Base-by-base conservation (phyloP, 1,284 basidiomycete genomes). In the Paramarasmius palmivorus region DNA sequence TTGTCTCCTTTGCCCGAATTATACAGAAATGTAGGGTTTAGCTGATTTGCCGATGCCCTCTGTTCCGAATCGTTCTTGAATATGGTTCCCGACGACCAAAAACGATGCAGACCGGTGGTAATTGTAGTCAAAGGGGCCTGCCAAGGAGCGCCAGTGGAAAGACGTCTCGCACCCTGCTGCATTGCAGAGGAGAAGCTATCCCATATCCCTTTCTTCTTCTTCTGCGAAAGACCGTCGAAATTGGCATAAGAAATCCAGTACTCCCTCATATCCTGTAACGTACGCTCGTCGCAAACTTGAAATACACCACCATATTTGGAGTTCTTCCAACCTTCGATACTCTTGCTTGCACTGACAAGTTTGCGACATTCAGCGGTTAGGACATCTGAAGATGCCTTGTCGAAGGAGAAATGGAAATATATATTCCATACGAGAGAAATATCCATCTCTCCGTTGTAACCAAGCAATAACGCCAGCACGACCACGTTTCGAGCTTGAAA, bases 381-480 rank as follows among this genome's bases (percentile, higher is more conserved):
- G n/a, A 73, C 47, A 1, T 63, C 54, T 7, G 72, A 63, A 0
- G 81, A 71, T 0, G 49, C 45, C 35, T 72, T 59, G 63, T 84
- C 77, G 37, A 87, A 59, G 50, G 74, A 70, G 50, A 84, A 65
- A 61, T 86, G 79, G 58, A 77, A 84, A 61, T 78, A 83, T 19
- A 84, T 79, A 49, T 81, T 75, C 83, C 83, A 87, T 8, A 78
- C 14, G 36, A 37, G 3, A 14, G 14, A 17, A 14, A 17, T 37
- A 4, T 37, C 36, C 36, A 14, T 37, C 14, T 37, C 17, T 17
- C 14, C 3, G 14, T 14, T 37, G 3, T 37, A 14, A 17, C 17
- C 36, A 37, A 17, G 14, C 17, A 37, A 17, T 14, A 37, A 37
- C 17, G 36, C 14, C 36, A 37, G 36, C 36, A 37, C 14, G 36